These are phyloP conservation scores for Jamesozyma gamospora DNA, from an alignment of 805 yeast genomes.

Conservation along the genomic window DNA sequence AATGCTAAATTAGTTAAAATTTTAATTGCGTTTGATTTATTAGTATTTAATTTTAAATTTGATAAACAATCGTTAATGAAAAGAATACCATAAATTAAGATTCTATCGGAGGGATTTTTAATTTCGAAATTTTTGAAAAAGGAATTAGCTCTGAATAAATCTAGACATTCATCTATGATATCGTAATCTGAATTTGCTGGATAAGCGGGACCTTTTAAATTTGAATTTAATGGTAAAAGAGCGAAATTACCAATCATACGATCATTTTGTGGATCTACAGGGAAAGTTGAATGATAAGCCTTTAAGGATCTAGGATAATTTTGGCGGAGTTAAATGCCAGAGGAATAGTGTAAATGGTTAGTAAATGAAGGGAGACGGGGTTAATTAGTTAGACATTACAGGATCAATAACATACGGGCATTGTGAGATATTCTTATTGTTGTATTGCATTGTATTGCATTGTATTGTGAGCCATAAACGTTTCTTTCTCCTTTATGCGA, in stretches of 20 bases:
- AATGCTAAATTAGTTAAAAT: slow-evolving; percentile 75
- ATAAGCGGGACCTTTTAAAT: slow-evolving; percentile 84
- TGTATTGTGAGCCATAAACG: too few relatives aligned
- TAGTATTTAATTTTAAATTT: slow-evolving; percentile 41
- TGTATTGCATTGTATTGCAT: too few relatives aligned
- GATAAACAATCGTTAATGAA: slow-evolving; percentile 79
- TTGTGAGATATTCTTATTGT: too few relatives aligned
- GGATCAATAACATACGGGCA: too few relatives aligned
- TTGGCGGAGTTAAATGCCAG: too few relatives aligned
- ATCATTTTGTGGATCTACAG: slow-evolving; percentile 48
- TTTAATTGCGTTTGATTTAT: slow-evolving; percentile 51
- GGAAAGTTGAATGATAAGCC: slow-evolving; percentile 76
- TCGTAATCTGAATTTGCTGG: slow-evolving; percentile 73
- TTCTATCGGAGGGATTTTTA: slow-evolving; percentile 88
- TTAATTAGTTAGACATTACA: too few relatives aligned
- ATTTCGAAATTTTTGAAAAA: slow-evolving; percentile 96
- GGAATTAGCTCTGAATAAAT: slow-evolving; percentile 89
- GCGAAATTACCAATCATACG: slow-evolving; percentile 72
- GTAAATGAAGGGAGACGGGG: too few relatives aligned
- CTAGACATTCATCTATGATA: slow-evolving; percentile 82
- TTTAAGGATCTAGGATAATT: too few relatives aligned
- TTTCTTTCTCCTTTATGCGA: too few relatives aligned
- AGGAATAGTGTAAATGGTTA: too few relatives aligned
- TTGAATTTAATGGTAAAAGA: slow-evolving; percentile 75
- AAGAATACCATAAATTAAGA: slow-evolving; percentile 86